Conservation (phyloP, 2,329 filamentous ascomycete genomes). For the Aureobasidium sp. region DNA sequence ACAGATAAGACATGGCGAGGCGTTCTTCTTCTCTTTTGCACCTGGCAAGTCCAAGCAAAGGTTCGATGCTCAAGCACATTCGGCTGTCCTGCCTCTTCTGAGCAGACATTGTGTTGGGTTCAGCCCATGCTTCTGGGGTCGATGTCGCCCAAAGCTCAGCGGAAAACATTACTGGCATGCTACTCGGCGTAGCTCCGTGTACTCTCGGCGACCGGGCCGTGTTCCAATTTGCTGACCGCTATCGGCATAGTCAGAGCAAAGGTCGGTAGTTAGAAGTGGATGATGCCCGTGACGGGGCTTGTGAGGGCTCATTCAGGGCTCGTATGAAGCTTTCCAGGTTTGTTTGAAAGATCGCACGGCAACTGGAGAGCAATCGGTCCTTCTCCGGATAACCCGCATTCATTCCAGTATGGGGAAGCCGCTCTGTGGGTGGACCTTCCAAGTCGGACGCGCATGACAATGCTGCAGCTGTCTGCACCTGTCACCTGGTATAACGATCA, state of each 20-base stretch:
- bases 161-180: not conserved
- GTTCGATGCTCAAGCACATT: not conserved
- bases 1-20: not conserved
- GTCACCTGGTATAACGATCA: not conserved
- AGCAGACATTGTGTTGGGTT: not conserved
- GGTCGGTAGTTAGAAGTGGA: not conserved
- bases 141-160: too few species aligned
- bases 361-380: not conserved
- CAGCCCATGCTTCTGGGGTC: not conserved
- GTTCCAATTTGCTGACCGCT: not conserved
- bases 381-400: slow-evolving; percentile 2
- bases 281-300: not conserved
- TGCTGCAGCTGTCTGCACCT: not conserved
- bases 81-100: not conserved
- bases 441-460: not conserved
- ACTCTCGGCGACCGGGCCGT: not conserved
- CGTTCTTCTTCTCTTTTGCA: not conserved
- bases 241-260: not conserved
- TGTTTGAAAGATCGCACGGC: not conserved
- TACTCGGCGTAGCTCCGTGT: not conserved
- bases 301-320: not conserved
- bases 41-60: not conserved
- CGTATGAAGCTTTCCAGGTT: not conserved
- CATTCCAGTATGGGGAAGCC: not conserved
- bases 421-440: not conserved